Evolutionary conservation across 78 protist species (phyloP).

Genomic region (Dictyostelium firmibasis): DNA sequence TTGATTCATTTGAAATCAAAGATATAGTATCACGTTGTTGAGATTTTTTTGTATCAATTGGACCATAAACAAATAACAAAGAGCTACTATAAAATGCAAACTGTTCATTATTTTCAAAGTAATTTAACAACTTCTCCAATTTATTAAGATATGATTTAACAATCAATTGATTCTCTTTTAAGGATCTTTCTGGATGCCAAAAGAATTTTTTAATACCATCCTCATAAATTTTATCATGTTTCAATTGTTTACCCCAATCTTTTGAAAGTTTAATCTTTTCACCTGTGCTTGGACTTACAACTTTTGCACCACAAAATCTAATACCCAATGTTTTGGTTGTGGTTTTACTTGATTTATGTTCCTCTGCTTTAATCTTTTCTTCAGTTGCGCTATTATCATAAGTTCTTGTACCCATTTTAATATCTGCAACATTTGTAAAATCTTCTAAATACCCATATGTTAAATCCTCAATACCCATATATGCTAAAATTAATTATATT

Average conservation of each 20-base stretch:
- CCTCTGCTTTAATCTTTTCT: constrained; percentile 37
- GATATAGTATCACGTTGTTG: neutral
- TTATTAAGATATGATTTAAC: neutral
- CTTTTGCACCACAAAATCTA: constrained; percentile 70
- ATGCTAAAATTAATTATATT: too few species aligned
- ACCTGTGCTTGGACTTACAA: neutral
- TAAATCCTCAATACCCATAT: constrained; percentile 67
- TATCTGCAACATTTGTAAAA: constrained; percentile 32
- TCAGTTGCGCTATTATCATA: constrained; percentile 26
- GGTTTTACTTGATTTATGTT: constrained; percentile 32
- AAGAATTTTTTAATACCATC: constrained; percentile 17
- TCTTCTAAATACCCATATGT: constrained; percentile 17
- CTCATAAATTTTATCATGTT: constrained; percentile 15
- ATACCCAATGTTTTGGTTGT: constrained; percentile 47
- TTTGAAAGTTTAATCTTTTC: neutral
- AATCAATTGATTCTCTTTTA: neutral
- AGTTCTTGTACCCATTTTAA: constrained; percentile 67
- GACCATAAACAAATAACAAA: constrained; percentile 61
- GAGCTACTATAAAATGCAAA: constrained; percentile 53
- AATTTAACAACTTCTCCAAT: neutral
- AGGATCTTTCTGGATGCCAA: neutral
- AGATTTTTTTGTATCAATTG: neutral
- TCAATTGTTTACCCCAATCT: constrained; percentile 63
- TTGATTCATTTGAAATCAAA: neutral
- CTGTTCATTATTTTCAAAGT: neutral